Base-by-base conservation (phyloP, 179 eudicot species). In the Amaranthus tricolor region DNA sequence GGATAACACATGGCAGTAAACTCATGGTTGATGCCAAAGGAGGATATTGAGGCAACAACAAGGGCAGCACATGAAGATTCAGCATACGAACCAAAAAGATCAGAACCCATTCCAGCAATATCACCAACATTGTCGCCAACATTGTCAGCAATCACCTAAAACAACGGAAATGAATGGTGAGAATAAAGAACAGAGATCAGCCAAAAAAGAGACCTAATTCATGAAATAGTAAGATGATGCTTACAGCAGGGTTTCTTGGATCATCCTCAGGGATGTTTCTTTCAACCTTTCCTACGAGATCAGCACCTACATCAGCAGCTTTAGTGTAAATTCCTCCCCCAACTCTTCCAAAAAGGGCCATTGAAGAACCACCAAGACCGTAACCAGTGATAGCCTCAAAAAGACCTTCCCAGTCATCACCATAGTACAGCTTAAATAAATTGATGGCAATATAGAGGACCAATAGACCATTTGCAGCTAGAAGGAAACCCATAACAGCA, bases 21-120 rank as follows among this genome's bases (percentile, higher is more conserved):
- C 24, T 94, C 92, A 77, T 94, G 98, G 76, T 83, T 88, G 79
- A 85, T 84, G 64, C 98, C 97, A 61, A 94, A 94, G 10, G 98
- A 94, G n/a, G 97, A 94, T 59, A 94, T 92, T 65, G 98, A 94
- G 69, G 96, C 97, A 80, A 94, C 96, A 81, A 94, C 92, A 48
- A 94, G 96, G 45, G 97, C 98, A 61, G 97, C 98, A 80, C 98
- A 94, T 9, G 98, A 90, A 44, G 97, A 82, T 84, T 94, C 98
- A 4, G 97, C 96, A 82, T 94, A 94, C n/a, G 98, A 94, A 24
- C 98, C 98, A 61, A 94, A 94, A n/a, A 94, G 91, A 83, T 94
- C 98, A 66, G 98, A 94, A 65, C 98, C 98, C 98, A 94, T 94
- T 47, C 98, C 98, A 76, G 98, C 97, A 86, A 94, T 94, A 83